Evolutionary conservation across 768 basidiomycete genomes (phyloP), one percentile per base, ranked within the genome.

Genomic region (Amanita molliuscula): DNA sequence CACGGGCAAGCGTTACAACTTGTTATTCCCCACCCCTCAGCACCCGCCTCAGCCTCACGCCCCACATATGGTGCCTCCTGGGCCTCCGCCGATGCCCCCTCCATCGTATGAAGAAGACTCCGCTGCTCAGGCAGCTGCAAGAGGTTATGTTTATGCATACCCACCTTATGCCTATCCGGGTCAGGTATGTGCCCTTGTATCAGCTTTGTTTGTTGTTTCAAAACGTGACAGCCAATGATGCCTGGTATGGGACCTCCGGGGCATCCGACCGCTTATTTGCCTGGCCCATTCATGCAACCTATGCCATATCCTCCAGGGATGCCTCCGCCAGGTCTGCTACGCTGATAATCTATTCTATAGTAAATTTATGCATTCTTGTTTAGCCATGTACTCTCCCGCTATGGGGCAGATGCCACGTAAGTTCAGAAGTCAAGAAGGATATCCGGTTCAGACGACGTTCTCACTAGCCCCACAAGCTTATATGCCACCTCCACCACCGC

Each of bases 351-450:
- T 7, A 25, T 26, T 36, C 23, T 34, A 34, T 48, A 40, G 38
- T 46, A 44, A 38, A 50, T 31, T 33, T n/a, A 41, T 10, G 38
- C 46, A 11, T 47, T 36, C n/a, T 21, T 54, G 47, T 54, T 43
- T 61, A 81, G 85, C 82, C 15, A 91, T 92, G 86, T 92, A 91
- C 44, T 75, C 82, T 33, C 84, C 88, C 44, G 80, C 73, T 44
- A 90, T 91, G 87, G 81, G 81, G 38, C 85, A 87, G 59, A 88
- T 91, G 83, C 88, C 85, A 53, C 88, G 88, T 91, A 67, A 55
- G 88, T 77, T 11, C 21, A 23, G 15, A 51, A 20, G n/a, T 13
- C 21, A 16, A 5, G 48, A 25, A 48, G 20, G 26, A 29, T 44
- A 29, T 43, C 52, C 51, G 55, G 36, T 46, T 13, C 44, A 25